These are phyloP conservation scores for Cetradonia linearis DNA, from an alignment of 495 filamentous ascomycete genomes.

Conservation along the genomic window DNA sequence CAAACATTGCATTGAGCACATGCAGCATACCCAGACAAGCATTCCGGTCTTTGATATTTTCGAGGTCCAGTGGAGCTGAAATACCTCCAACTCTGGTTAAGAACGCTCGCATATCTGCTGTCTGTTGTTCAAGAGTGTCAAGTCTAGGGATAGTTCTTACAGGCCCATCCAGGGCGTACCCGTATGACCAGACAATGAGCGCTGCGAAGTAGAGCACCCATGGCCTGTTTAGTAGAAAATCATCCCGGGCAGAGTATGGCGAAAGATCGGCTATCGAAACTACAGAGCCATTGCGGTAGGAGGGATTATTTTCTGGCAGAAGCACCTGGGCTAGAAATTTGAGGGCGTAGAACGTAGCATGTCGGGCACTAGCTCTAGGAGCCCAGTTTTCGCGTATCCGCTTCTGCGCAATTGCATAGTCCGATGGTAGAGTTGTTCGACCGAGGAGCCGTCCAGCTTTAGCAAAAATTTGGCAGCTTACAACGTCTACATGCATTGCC, in stretches of 20 bases:
- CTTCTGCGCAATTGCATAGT: slow-evolving; percentile 68
- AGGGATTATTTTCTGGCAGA: slow-evolving; percentile 41
- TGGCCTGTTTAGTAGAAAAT: slow-evolving; percentile 81
- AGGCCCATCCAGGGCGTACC: slow-evolving; percentile 80
- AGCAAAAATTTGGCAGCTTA: slow-evolving; percentile 95
- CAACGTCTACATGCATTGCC: slow-evolving; percentile 95
- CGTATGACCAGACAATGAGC: slow-evolving; percentile 91
- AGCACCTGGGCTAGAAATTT: slow-evolving; percentile 77
- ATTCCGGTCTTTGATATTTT: slow-evolving; percentile 65
- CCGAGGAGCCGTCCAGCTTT: slow-evolving; percentile 76
- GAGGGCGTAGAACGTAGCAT: slow-evolving; percentile 88
- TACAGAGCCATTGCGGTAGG: slow-evolving; percentile 28
- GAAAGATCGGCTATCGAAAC: slow-evolving; percentile 22
- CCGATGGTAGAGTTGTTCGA: slow-evolving; percentile 69
- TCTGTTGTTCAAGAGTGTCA: slow-evolving; percentile 50
- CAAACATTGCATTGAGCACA: slow-evolving; percentile 72
- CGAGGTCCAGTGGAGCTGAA: slow-evolving; percentile 70
- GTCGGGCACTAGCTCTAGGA: slow-evolving; percentile 78
- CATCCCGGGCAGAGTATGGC: slow-evolving; percentile 73
- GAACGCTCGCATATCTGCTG: slow-evolving; percentile 70
- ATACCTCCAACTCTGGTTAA: slow-evolving; percentile 64
- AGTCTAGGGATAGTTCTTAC: slow-evolving; percentile 45
- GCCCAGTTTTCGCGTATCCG: slow-evolving; percentile 89
- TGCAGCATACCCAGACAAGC: slow-evolving; percentile 72
- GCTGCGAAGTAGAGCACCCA: slow-evolving; percentile 97